Base-by-base conservation (phyloP, 371 early-diverging fungal genomes). In the Syncephalastrum sp. region DNA sequence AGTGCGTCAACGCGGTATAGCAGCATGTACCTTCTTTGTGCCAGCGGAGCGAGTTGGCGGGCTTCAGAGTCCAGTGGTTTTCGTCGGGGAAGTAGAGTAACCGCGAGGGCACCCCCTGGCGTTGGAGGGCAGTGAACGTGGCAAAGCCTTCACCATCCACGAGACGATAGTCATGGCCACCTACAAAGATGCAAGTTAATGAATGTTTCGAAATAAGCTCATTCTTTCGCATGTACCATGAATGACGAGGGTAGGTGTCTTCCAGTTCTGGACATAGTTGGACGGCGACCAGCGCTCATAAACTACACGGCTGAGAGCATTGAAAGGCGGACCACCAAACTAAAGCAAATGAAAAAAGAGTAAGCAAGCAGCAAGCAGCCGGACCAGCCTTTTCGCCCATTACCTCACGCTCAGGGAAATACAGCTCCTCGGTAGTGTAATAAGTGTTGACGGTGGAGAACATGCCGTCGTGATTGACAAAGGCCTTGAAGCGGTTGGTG, bases 401-500 rank as follows among this genome's bases (percentile, higher is more conserved):
- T 65, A 81, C 77, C 59, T 93, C 92, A 49, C 73, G 74, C 62
- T 93, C 94, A 17, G 83, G 79, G 76, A 93, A 93, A 64, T 83
- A 92, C 38, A 91, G 77, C 70, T 92, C 92, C 49, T 93, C 94
- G 3, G 91, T 91, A 19, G 84, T 74, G 61, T 87, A 92, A 65
- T 82, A 92, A 1, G 77, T 67, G 60, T 77, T 70, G 24, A 79
- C 53, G 5, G 87, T 79, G 42, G 82, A 81, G 60, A 93, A 92
- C 59, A 91, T 82, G 55, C 94, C 94, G 67, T 91, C 94, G 64
- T 93, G 94, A 63, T 87, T 91, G 38, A 91, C 91, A 48, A 93
- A 68, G 23, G 83, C 87, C 51, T 76, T 75, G 77, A 93, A 93
- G 12, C 85, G 81, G 14, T 86, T 64, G 17, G 64, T 71, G 33